These are phyloP conservation scores for Stachybotrys chartarum DNA, from an alignment of 2,329 filamentous ascomycete species.

Conservation along the genomic window DNA sequence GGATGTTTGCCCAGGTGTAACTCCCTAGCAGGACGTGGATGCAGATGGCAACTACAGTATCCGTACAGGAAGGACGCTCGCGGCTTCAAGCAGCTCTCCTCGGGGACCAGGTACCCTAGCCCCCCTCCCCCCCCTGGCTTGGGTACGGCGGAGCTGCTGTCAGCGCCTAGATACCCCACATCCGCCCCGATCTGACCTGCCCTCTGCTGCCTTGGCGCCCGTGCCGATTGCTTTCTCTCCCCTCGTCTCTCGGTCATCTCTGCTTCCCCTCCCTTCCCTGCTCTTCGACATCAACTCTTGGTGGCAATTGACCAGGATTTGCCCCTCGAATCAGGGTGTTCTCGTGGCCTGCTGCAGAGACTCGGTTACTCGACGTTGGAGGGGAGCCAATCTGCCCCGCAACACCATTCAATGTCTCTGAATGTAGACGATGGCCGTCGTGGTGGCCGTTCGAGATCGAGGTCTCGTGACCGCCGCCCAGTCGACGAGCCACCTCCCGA, in stretches of 20 bases:
- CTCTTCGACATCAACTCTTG: conserved; percentile 8
- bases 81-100: too few relatives aligned
- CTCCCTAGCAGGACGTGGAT: neutral
- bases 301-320: neutral
- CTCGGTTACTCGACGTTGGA: too few relatives aligned
- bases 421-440: conserved; percentile 36
- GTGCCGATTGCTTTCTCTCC: neutral
- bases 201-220: neutral
- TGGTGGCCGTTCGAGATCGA: conserved; percentile 41
- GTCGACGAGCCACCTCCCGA: conserved; percentile 21
- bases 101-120: too few relatives aligned
- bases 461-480: conserved; percentile 28
- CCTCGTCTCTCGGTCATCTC: neutral
- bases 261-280: neutral
- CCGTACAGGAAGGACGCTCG: too few relatives aligned
- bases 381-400: neutral
- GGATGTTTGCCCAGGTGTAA: neutral
- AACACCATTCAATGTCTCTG: conserved; percentile 38
- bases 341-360: too few relatives aligned
- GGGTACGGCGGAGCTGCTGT: too few relatives aligned
- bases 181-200: neutral
- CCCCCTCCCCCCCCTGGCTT: too few relatives aligned
- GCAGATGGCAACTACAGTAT: too few relatives aligned
- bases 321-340: too few relatives aligned
- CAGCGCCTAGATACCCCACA: neutral